Evolutionary conservation across 2,329 filamentous ascomycete species (phyloP).

Genomic region (Trichoderma asperellum): DNA sequence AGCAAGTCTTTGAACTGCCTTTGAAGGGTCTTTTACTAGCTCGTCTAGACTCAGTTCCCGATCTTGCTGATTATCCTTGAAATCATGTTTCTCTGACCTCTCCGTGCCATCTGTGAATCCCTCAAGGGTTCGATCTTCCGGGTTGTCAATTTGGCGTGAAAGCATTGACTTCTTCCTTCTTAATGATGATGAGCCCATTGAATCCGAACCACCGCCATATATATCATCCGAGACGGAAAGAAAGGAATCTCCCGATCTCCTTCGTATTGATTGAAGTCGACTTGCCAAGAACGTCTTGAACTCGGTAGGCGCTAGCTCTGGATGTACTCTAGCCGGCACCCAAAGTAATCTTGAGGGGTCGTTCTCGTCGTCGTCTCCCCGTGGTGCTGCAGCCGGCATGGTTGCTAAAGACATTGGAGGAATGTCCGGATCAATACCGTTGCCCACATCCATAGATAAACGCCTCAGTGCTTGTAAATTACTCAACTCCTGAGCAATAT

Average conservation of each 20-base stretch:
- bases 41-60: slow-evolving; percentile 75
- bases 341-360: slow-evolving; percentile 89
- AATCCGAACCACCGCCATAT: slow-evolving; percentile 57
- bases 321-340: slow-evolving; percentile 93
- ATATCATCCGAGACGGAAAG: slow-evolving; percentile 60
- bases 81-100: slow-evolving; percentile 73
- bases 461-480: slow-evolving; percentile 88
- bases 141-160: slow-evolving; percentile 84
- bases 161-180: slow-evolving; percentile 94
- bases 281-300: slow-evolving; percentile 97
- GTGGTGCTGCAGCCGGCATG: slow-evolving; percentile 73
- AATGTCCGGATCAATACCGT: slow-evolving; percentile 71
- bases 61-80: slow-evolving; percentile 57
- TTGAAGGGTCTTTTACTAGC: slow-evolving; percentile 78
- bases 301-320: slow-evolving; percentile 90
- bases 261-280: slow-evolving; percentile 84
- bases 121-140: slow-evolving; percentile 58
- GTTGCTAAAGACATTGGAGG: slow-evolving; percentile 70
- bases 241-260: slow-evolving; percentile 74
- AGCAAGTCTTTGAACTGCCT: slow-evolving; percentile 69
- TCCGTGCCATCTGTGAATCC: slow-evolving; percentile 86
- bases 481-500: slow-evolving; percentile 88
- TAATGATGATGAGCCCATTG: slow-evolving; percentile 54
- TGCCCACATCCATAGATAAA: slow-evolving; percentile 93
- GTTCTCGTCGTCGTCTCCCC: slow-evolving; percentile 76